Evolutionary conservation across 2,329 filamentous ascomycete species (phyloP), one percentile per base, ranked within the genome.

Genomic region (Bipolaris bicolor): DNA sequence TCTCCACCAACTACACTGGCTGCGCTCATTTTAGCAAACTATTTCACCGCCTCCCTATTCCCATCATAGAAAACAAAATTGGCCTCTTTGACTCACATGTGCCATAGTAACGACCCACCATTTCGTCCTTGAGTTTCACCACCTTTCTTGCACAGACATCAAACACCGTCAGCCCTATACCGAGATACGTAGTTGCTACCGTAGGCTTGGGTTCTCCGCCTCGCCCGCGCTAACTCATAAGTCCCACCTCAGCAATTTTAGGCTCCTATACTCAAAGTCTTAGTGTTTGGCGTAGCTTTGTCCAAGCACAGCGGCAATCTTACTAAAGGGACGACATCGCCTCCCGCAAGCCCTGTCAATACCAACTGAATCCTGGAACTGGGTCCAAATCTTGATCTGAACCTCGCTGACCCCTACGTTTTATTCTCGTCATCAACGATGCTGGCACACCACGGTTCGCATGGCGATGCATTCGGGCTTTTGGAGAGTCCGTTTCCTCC

Each of bases 121-220:
- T 51, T 49, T 13, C 10, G 10, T 31, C 29, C 29, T 31, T 31
- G 29, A 31, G 29, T 31, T 31, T 31, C 29, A 31, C 29, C 29
- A 31, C 10, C 3, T 31, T 31, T 37, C 50, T 51, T 45, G 50
- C 56, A 55, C 58, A 51, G 55, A 48, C 50, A 20, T 40, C 37
- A 54, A 45, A 59, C 40, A 57, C 46, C 15, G 48, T 70, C 66
- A 70, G 66, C 63, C 62, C 60, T 66, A 67, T 63, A 60, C 58
- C 56, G 48, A 62, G 61, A 57, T 52, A 52, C 49, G 24, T 43
- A 62, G 43, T 60, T 51, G 47, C 52, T 60, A 55, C 56, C 61
- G 58, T 39, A 48, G 48, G 31, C 37, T 31, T 43, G 55, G 60
- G 29, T 29, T 31, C 5, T 36, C 31, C 49, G 49, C 64, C 66